phyloP scores from a whole-genome alignment of 768 basidiomycete genomes.

The Saitozyma podzolica region DNA sequence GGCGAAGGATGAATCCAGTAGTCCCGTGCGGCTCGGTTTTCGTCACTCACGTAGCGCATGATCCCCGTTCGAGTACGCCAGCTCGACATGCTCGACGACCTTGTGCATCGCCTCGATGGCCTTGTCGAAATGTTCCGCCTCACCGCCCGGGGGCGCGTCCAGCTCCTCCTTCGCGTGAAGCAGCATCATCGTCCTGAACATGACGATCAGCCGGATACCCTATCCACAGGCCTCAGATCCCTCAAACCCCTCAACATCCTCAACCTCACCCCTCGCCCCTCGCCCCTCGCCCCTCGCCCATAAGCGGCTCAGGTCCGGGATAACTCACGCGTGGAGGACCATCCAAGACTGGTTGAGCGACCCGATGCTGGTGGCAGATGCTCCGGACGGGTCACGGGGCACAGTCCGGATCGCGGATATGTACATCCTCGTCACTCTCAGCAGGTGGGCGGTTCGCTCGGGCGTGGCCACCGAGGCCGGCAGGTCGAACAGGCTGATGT shows the following conservation, averaged over 20 bases:
- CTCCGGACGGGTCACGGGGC: background rate
- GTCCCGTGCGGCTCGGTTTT: too few relatives aligned
- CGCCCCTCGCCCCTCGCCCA: background rate
- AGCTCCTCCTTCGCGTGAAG: slow-evolving; percentile 26
- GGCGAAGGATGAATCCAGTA: background rate
- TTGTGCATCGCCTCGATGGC: slow-evolving; percentile 10
- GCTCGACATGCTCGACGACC: slow-evolving; percentile 18
- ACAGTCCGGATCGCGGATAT: slow-evolving; percentile 13
- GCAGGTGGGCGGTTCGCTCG: slow-evolving; percentile 16
- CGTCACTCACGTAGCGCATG: slow-evolving; percentile 15
- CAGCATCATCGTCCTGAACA: slow-evolving; percentile 13
- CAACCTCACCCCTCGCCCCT: background rate
- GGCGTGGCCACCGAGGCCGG: background rate
- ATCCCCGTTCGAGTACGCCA: slow-evolving; percentile 16
- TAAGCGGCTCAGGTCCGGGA: background rate
- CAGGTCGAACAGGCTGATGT: slow-evolving; percentile 19
- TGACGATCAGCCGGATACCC: background rate
- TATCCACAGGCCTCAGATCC: background rate
- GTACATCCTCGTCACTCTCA: slow-evolving; percentile 17
- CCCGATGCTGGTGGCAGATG: slow-evolving; percentile 4
- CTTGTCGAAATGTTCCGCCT: slow-evolving; percentile 8
- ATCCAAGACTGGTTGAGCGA: slow-evolving; percentile 20
- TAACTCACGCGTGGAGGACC: slow-evolving; percentile 18
- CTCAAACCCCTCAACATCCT: background rate
- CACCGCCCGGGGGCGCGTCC: slow-evolving; percentile 8